Evolutionary conservation across 1,139 yeast species (phyloP).

Genomic region (Debaryomyces psychrophilus): DNA sequence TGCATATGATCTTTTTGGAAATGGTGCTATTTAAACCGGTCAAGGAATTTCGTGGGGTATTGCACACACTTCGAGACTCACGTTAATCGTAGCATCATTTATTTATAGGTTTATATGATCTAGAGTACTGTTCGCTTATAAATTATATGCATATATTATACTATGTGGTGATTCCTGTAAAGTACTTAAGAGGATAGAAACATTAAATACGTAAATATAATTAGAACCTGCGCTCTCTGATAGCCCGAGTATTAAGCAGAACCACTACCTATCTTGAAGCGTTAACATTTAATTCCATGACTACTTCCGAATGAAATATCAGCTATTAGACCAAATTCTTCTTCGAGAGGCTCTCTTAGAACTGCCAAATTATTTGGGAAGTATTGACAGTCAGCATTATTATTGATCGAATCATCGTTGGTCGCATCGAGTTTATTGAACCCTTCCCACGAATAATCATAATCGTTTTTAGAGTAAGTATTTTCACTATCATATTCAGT

Average conservation of each 20-base stretch:
- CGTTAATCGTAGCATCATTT: neutral
- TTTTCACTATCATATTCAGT: slow-evolving; percentile 14
- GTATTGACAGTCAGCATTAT: slow-evolving; percentile 1
- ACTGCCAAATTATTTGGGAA: slow-evolving; percentile 10
- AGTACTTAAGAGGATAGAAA: neutral
- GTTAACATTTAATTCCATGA: slow-evolving; percentile 19
- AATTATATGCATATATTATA: neutral
- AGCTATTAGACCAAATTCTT: slow-evolving; percentile 14
- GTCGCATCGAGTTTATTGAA: neutral
- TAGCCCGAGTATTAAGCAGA: neutral
- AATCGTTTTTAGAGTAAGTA: slow-evolving; percentile 6
- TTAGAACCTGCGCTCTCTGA: neutral
- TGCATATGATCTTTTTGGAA: slow-evolving; percentile 1
- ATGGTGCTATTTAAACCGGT: neutral
- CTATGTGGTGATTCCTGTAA: neutral
- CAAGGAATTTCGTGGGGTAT: neutral
- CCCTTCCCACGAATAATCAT: slow-evolving; percentile 14
- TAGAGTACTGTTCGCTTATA: neutral
- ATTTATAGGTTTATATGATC: neutral
- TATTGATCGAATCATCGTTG: slow-evolving; percentile 3
- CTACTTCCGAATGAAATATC: slow-evolving; percentile 23
- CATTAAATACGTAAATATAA: neutral
- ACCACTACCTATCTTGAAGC: neutral
- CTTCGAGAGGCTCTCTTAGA: slow-evolving; percentile 13
- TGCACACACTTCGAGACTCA: neutral